phyloP scores from a whole-genome alignment of 2,329 filamentous ascomycete genomes.

The Exophiala oligosperma region DNA sequence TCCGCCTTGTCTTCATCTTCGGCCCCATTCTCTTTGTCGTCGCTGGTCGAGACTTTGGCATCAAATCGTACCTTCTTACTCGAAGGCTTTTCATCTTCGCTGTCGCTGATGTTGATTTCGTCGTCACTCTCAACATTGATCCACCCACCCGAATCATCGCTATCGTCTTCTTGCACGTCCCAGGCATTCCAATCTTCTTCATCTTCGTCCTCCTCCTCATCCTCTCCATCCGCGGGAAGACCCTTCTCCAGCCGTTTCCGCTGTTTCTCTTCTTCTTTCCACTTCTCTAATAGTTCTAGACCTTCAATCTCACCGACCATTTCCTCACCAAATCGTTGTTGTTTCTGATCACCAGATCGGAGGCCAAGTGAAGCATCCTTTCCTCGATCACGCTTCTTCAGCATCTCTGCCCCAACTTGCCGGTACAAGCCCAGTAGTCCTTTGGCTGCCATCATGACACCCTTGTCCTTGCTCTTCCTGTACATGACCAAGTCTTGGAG shows the following conservation, averaged over 20 bases:
- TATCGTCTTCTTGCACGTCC: slow-evolving; percentile 62
- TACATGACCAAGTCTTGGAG: slow-evolving; percentile 95
- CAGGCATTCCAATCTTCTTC: slow-evolving; percentile 58
- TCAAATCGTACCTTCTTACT: slow-evolving; percentile 64
- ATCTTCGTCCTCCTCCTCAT: slow-evolving; percentile 60
- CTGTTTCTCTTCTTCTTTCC: slow-evolving; percentile 86
- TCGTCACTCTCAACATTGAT: slow-evolving; percentile 85
- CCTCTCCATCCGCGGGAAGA: slow-evolving; percentile 60
- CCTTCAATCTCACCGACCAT: slow-evolving; percentile 82
- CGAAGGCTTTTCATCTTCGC: slow-evolving; percentile 69
- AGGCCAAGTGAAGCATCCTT: slow-evolving; percentile 86
- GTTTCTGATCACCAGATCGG: slow-evolving; percentile 70
- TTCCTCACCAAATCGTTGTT: slow-evolving; percentile 80
- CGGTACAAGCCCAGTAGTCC: slow-evolving; percentile 87
- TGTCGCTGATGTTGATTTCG: slow-evolving; percentile 70
- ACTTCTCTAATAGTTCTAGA: slow-evolving; percentile 84
- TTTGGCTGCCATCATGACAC: slow-evolving; percentile 97
- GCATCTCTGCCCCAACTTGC: slow-evolving; percentile 83
- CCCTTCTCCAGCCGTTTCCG: slow-evolving; percentile 70
- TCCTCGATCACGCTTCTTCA: slow-evolving; percentile 86
- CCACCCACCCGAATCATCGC: slow-evolving; percentile 82
- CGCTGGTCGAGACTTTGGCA: slow-evolving; percentile 30
- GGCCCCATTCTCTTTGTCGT: slow-evolving; percentile 45
- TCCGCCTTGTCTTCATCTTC: slow-evolving; percentile 31
- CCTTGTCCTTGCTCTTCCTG: slow-evolving; percentile 96